Conservation (phyloP, 2,329 filamentous ascomycete species). For the Nannizziopsis barbatae region DNA sequence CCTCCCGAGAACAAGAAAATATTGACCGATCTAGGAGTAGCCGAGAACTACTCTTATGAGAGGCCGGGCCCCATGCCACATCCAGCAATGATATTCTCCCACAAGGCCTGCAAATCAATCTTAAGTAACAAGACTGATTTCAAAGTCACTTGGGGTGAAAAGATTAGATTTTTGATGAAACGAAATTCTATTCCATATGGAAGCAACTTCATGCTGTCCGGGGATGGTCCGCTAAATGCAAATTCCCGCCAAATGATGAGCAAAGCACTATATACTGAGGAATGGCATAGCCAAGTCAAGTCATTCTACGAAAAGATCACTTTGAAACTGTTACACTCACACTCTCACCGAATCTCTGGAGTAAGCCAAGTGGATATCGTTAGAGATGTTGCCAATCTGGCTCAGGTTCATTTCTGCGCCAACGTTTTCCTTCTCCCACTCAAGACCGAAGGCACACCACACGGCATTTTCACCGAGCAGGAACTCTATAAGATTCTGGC, state of each 20-base stretch:
- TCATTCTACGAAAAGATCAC: conserved; percentile 17
- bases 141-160: conserved; percentile 19
- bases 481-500: conserved; percentile 43
- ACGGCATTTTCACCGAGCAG: conserved; percentile 38
- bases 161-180: conserved; percentile 16
- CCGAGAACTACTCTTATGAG: conserved; percentile 18
- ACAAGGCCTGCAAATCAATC: conserved; percentile 15
- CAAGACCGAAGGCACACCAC: conserved; percentile 19
- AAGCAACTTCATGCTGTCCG: conserved; percentile 19
- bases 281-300: conserved; percentile 14
- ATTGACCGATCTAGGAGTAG: conserved; percentile 16
- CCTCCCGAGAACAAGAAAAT: conserved; percentile 20
- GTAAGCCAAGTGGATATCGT: conserved; percentile 22
- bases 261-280: conserved; percentile 16
- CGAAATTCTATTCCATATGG: conserved; percentile 16
- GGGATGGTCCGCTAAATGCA: conserved; percentile 15
- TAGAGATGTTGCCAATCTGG: conserved; percentile 19
- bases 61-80: conserved; percentile 11
- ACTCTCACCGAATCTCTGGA: conserved; percentile 38
- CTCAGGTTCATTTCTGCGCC: conserved; percentile 20
- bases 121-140: conserved; percentile 19
- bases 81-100: conserved; percentile 13
- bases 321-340: conserved; percentile 15
- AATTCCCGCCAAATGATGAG: conserved; percentile 17
- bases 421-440: conserved; percentile 21